A percentile compares a stretch with the other conserved stretches of the same genome.
Evolutionary conservation across 176 grass and related monocot genomes (phyloP).

Genomic region (Ensete ventricosum): DNA sequence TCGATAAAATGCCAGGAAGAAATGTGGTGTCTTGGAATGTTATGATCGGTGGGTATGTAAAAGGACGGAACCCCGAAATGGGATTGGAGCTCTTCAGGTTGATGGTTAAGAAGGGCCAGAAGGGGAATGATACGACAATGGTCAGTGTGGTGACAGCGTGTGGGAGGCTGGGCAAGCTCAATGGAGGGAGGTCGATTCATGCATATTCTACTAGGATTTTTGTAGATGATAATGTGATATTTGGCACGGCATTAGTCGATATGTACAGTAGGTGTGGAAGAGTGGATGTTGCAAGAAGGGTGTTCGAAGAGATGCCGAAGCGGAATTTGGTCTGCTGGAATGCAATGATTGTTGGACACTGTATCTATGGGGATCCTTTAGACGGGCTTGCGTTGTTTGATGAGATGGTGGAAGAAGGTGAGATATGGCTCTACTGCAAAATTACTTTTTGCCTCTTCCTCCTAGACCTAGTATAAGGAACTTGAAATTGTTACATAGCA

Average conservation of each 20-base stretch:
- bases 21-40: constrained; percentile 56
- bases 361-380: constrained; percentile 35
- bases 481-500: neutral
- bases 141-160: constrained; percentile 36
- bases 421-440: neutral
- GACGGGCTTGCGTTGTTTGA: constrained; percentile 47
- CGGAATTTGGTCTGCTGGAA: constrained; percentile 48
- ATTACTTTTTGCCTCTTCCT: neutral
- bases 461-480: too few species aligned
- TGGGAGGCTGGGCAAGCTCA: constrained; percentile 32
- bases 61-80: constrained; percentile 25
- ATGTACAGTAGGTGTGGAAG: constrained; percentile 52
- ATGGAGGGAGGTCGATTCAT: constrained; percentile 37
- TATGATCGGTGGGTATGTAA: constrained; percentile 35
- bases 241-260: constrained; percentile 46
- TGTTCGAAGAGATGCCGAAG: constrained; percentile 31
- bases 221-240: constrained; percentile 40
- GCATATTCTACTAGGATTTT: constrained; percentile 35
- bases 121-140: constrained; percentile 23
- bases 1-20: constrained; percentile 37
- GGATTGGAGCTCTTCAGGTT: constrained; percentile 36
- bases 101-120: constrained; percentile 15
- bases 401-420: constrained; percentile 43
- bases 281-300: constrained; percentile 23
- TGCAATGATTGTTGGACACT: constrained; percentile 49